Conservation (phyloP, 139 green algal species). For the Chlorella sp. region DNA sequence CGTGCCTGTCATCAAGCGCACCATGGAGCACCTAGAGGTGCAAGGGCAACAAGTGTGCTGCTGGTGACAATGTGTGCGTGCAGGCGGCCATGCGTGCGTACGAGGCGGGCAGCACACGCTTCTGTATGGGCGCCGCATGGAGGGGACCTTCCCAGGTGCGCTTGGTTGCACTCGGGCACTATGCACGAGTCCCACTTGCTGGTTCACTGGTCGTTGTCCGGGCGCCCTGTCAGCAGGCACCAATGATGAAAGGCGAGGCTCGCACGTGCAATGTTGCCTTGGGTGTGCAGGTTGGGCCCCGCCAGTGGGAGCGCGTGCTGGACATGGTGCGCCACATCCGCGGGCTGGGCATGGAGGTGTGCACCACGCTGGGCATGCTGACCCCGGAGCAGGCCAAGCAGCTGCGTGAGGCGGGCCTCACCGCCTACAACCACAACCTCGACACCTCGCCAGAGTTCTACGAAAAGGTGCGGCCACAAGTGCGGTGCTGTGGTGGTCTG, state of each 20-base stretch:
- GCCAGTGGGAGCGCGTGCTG: slow-evolving; percentile 87
- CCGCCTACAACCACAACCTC: slow-evolving; percentile 99
- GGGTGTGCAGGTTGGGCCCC: slow-evolving; percentile 55
- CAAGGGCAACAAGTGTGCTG: too few relatives aligned
- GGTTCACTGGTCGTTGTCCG: too few relatives aligned
- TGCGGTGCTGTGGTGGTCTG: too few relatives aligned
- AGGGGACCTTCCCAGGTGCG: slow-evolving; percentile 74
- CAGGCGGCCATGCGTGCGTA: slow-evolving; percentile 79
- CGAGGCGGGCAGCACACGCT: slow-evolving; percentile 90
- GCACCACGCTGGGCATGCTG: slow-evolving; percentile 86
- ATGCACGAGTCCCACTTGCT: too few relatives aligned
- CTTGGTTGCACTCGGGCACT: too few relatives aligned
- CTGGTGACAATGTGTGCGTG: too few relatives aligned
- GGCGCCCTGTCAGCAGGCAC: too few relatives aligned
- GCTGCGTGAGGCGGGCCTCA: slow-evolving; percentile 88
- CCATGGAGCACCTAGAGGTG: too few relatives aligned
- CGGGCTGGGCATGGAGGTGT: slow-evolving; percentile 83
- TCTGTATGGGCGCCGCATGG: slow-evolving; percentile 99
- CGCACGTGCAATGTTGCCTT: too few relatives aligned
- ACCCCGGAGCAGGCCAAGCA: slow-evolving; percentile 62
- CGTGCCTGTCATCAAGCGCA: too few relatives aligned
- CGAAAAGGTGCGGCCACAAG: slow-evolving; percentile 4
- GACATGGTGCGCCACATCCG: slow-evolving; percentile 83
- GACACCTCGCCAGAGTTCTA: slow-evolving; percentile 90
- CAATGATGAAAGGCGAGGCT: too few relatives aligned